Evolutionary conservation across 2,329 filamentous ascomycete species (phyloP).

Genomic region (Paracorniculantispora psalliotae): DNA sequence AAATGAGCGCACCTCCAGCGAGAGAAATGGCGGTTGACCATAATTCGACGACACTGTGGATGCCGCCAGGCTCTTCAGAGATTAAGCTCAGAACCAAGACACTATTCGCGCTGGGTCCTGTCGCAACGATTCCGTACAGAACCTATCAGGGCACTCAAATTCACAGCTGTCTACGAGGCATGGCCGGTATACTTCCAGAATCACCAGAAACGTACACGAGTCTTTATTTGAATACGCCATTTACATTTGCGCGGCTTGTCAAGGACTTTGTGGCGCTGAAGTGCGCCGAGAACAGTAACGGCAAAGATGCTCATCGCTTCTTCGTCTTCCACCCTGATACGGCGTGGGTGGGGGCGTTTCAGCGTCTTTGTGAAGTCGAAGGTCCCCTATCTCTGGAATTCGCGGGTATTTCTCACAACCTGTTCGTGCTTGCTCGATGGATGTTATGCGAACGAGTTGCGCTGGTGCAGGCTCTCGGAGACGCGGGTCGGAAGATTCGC

Average conservation of each 20-base stretch:
- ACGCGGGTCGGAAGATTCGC: not conserved
- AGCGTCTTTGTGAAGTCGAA: conserved; percentile 1
- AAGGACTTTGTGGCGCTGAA: conserved; percentile 12
- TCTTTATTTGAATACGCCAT: not conserved
- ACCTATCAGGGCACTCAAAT: conserved; percentile 11
- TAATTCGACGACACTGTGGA: not conserved
- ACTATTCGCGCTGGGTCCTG: conserved; percentile 3
- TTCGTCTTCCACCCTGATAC: conserved; percentile 14
- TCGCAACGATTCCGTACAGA: conserved; percentile 1
- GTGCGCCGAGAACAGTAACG: conserved; percentile 1
- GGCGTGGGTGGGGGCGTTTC: conserved; percentile 11
- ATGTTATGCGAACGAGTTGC: conserved; percentile 14
- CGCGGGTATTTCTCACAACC: conserved; percentile 6
- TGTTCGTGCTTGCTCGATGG: conserved; percentile 13
- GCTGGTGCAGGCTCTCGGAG: conserved; percentile 8
- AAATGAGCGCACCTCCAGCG: not conserved
- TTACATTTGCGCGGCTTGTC: conserved; percentile 5
- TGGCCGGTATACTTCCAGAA: not conserved
- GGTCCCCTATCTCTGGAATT: conserved; percentile 3
- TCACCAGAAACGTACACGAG: not conserved
- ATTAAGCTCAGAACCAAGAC: conserved; percentile 7
- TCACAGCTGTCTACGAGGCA: not conserved
- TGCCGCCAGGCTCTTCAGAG: conserved; percentile 1
- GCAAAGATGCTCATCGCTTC: conserved; percentile 4
- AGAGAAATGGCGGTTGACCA: not conserved